phyloP scores from a whole-genome alignment of 768 basidiomycete genomes.

The Russula dissimulans region DNA sequence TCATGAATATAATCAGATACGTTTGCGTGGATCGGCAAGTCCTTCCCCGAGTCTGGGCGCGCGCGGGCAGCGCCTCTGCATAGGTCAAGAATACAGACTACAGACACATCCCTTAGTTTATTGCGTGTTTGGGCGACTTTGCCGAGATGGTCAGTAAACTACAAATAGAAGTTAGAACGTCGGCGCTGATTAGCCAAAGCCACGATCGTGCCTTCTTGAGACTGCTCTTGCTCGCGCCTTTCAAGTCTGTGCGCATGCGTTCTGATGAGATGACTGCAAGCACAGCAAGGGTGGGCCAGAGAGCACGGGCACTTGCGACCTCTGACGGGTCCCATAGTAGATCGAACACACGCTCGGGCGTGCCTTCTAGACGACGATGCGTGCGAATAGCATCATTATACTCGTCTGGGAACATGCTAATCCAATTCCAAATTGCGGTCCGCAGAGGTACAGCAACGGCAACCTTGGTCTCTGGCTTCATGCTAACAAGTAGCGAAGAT shows the following conservation, averaged over 20 bases:
- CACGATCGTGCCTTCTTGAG: conserved; percentile 15
- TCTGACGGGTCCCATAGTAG: conserved; percentile 43
- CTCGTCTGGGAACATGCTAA: conserved; percentile 67
- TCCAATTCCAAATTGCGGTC: conserved; percentile 85
- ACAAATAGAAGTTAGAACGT: conserved; percentile 25
- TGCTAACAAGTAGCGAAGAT: conserved; percentile 72
- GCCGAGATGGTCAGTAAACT: conserved; percentile 53
- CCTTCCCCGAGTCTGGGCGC: conserved; percentile 34
- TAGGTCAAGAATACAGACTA: conserved; percentile 69
- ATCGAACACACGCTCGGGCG: conserved; percentile 83
- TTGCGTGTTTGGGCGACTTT: conserved; percentile 36
- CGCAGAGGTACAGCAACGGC: conserved; percentile 67
- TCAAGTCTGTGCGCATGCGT: conserved; percentile 46
- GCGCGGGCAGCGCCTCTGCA: conserved; percentile 59
- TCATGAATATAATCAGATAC: conserved; percentile 72
- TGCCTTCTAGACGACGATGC: conserved; percentile 62
- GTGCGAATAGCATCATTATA: conserved; percentile 62
- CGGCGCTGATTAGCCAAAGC: background rate
- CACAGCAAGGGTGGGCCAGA: conserved; percentile 79
- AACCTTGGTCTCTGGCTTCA: conserved; percentile 64
- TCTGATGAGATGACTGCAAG: conserved; percentile 64
- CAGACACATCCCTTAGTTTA: conserved; percentile 55
- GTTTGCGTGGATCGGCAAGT: conserved; percentile 53
- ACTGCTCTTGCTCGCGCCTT: conserved; percentile 16
- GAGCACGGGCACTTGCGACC: conserved; percentile 36